Conservation (phyloP, 352 stramenopile species). For the Pythium brassicae region DNA sequence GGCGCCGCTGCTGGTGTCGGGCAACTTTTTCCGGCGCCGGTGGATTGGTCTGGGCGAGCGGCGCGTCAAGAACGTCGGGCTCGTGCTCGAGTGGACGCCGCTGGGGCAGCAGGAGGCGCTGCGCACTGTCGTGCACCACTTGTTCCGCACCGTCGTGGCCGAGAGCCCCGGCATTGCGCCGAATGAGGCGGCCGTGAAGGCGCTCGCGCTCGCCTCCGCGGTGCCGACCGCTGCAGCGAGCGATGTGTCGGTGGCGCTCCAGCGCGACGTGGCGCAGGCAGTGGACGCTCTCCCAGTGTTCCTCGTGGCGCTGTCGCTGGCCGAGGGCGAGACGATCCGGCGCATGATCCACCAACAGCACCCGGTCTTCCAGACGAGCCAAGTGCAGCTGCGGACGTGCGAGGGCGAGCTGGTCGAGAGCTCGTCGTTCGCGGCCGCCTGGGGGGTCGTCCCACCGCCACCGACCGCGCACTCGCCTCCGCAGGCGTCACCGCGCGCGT, state of each 20-base stretch:
- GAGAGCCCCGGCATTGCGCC: conserved; percentile 31
- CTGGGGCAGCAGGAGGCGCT: conserved; percentile 68
- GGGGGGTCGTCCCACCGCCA: too few relatives aligned
- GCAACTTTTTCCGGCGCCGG: conserved; percentile 85
- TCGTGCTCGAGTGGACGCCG: conserved; percentile 87
- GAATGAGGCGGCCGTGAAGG: conserved; percentile 73
- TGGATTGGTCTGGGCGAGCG: conserved; percentile 87
- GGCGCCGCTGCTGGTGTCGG: conserved; percentile 63
- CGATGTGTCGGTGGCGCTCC: conserved; percentile 26
- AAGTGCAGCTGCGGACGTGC: conserved; percentile 71
- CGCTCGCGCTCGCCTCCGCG: conserved; percentile 23
- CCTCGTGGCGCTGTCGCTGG: conserved; percentile 94
- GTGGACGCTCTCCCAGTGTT: conserved; percentile 62
- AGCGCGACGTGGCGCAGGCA: conserved; percentile 31
- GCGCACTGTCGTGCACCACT: conserved; percentile 54
- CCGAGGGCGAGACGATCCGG: conserved; percentile 96
- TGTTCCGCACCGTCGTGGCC: conserved; percentile 54
- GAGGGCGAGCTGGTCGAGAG: conserved; percentile 81
- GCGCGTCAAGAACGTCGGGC: conserved; percentile 84
- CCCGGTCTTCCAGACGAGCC: conserved; percentile 59
- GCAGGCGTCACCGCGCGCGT: conserved; percentile 14
- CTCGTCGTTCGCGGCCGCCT: conserved; percentile 66
- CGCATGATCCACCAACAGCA: conserved; percentile 93
- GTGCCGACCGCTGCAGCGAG: conserved; percentile 16
- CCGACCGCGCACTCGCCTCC: too few relatives aligned